Conservation (phyloP, 495 filamentous ascomycete species). For the Penicillium steckii region DNA sequence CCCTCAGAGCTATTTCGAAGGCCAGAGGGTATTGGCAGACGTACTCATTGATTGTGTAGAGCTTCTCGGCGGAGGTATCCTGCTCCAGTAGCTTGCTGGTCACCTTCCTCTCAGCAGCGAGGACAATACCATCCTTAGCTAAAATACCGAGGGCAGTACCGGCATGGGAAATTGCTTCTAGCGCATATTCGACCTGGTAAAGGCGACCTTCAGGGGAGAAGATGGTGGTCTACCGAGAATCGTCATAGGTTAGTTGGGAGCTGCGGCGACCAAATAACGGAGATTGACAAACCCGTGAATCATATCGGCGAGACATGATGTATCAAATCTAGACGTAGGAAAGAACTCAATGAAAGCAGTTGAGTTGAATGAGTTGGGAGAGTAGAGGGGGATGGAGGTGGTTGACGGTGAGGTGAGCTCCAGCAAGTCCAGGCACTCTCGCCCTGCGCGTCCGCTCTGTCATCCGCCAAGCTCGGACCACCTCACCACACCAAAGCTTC, state of each 20-base stretch:
- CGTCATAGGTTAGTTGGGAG: slow-evolving; percentile 51
- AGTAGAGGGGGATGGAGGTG: slow-evolving; percentile 16
- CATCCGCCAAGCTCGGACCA: slow-evolving; percentile 50
- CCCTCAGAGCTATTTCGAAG: neutral
- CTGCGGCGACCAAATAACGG: slow-evolving; percentile 26
- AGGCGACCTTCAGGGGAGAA: slow-evolving; percentile 98
- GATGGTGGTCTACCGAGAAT: slow-evolving; percentile 80
- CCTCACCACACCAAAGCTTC: slow-evolving; percentile 34
- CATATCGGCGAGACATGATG: slow-evolving; percentile 95
- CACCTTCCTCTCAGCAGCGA: slow-evolving; percentile 98
- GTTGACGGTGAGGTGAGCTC: slow-evolving; percentile 17
- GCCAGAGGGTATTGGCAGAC: slow-evolving; percentile 16
- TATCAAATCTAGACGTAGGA: slow-evolving; percentile 9
- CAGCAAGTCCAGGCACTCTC: slow-evolving; percentile 40
- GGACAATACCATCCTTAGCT: slow-evolving; percentile 96
- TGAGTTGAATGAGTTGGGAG: slow-evolving; percentile 5
- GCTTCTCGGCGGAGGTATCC: slow-evolving; percentile 98
- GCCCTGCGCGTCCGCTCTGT: slow-evolving; percentile 44
- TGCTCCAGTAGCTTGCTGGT: slow-evolving; percentile 99
- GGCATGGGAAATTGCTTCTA: slow-evolving; percentile 97
- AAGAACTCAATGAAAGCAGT: slow-evolving; percentile 3
- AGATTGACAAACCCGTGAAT: slow-evolving; percentile 75
- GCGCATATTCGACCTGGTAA: slow-evolving; percentile 98
- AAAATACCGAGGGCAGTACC: slow-evolving; percentile 95
- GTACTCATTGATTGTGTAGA: slow-evolving; percentile 98